A percentile compares a stretch with the other conserved stretches of the same genome.
phyloP scores from a whole-genome alignment of 1,139 yeast genomes.

The Yamadazyma kanchanaburiensis region DNA sequence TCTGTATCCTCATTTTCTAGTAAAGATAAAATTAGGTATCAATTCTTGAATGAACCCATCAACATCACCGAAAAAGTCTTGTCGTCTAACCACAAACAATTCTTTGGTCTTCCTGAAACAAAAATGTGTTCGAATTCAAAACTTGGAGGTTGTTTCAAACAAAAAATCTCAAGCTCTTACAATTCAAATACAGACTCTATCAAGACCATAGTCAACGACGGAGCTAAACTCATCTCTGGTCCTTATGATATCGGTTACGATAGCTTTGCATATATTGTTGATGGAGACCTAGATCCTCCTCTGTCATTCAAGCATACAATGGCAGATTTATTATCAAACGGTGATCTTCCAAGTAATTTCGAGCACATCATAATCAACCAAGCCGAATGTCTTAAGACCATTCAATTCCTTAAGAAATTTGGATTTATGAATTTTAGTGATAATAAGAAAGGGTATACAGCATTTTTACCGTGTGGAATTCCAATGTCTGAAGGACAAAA shows the following conservation, averaged over 20 bases:
- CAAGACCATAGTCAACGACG: slow-evolving; percentile 34
- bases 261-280: slow-evolving; percentile 61
- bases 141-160: slow-evolving; percentile 39
- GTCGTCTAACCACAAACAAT: slow-evolving; percentile 5
- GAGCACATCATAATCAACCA: slow-evolving; percentile 33
- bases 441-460: slow-evolving; percentile 63
- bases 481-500: slow-evolving; percentile 5
- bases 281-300: slow-evolving; percentile 48
- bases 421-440: slow-evolving; percentile 41
- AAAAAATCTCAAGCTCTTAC: slow-evolving; percentile 40
- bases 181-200: slow-evolving; percentile 33
- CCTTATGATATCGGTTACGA: slow-evolving; percentile 42
- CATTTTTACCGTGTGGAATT: slow-evolving; percentile 71
- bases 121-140: slow-evolving; percentile 33
- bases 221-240: slow-evolving; percentile 43
- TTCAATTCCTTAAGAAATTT: slow-evolving; percentile 29
- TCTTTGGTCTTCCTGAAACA: slow-evolving; percentile 22
- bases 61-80: slow-evolving; percentile 17
- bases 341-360: slow-evolving; percentile 26
- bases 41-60: slow-evolving; percentile 55
- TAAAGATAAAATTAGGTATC: slow-evolving; percentile 54
- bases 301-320: slow-evolving; percentile 32
- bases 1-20: slow-evolving; percentile 22
- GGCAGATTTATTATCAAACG: slow-evolving; percentile 37
- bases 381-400: slow-evolving; percentile 33